These are phyloP conservation scores for Penicillium sp. DNA, from an alignment of 2,329 filamentous ascomycete genomes.

Conservation along the genomic window DNA sequence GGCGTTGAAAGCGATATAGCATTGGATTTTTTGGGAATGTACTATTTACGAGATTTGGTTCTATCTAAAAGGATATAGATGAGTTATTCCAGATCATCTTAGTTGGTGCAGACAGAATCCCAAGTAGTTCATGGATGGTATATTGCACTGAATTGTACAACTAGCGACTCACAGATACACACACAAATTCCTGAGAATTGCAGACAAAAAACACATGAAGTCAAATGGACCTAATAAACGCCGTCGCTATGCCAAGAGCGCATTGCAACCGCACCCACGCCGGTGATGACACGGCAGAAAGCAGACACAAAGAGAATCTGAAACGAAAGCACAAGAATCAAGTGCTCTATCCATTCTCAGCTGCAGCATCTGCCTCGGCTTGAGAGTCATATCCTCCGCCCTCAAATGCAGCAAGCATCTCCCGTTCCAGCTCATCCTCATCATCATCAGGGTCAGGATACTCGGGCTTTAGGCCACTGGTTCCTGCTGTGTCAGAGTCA, in stretches of 20 bases:
- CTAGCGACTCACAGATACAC: slow-evolving; percentile 3
- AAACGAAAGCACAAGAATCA: slow-evolving; percentile 1
- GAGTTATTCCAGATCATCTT: neutral
- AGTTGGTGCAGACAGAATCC: neutral
- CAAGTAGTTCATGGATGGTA: neutral
- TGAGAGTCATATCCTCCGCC: slow-evolving; percentile 38
- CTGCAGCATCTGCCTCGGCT: slow-evolving; percentile 36
- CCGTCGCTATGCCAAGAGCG: slow-evolving; percentile 35
- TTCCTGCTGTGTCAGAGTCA: slow-evolving; percentile 30
- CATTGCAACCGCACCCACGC: slow-evolving; percentile 27
- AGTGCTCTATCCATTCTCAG: slow-evolving; percentile 33
- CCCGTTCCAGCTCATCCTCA: slow-evolving; percentile 51
- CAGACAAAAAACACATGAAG: neutral
- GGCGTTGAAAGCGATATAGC: slow-evolving; percentile 7
- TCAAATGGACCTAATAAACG: slow-evolving; percentile 20
- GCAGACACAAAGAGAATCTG: slow-evolving; percentile 2
- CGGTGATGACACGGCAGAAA: slow-evolving; percentile 5
- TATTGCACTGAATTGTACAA: neutral
- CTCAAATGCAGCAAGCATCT: slow-evolving; percentile 62
- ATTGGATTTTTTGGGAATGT: neutral
- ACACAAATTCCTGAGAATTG: slow-evolving; percentile 3
- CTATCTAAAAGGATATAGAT: neutral
- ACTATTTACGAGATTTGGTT: neutral
- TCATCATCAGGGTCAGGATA: slow-evolving; percentile 40
- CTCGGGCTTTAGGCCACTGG: slow-evolving; percentile 31